Conservation (phyloP, 345 rosid species). For the Eucalyptus victrix region DNA sequence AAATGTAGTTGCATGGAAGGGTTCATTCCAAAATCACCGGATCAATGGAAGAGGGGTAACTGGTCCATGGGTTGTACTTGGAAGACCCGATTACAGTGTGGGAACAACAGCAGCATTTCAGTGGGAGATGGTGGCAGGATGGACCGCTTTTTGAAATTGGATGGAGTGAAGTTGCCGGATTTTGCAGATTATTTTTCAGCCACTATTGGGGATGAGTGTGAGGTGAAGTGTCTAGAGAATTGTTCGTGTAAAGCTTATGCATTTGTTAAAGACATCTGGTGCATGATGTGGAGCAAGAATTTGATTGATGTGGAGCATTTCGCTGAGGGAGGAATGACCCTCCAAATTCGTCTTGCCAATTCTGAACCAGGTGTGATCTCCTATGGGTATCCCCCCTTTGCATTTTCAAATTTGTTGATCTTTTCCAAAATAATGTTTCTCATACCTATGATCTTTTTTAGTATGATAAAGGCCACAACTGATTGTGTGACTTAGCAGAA, state of each 20-base stretch:
- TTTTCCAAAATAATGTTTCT: background rate
- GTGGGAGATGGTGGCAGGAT: background rate
- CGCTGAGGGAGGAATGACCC: constrained; percentile 9
- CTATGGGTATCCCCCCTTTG: background rate
- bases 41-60: constrained; percentile 13
- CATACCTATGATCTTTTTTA: background rate
- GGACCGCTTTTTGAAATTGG: constrained; percentile 11
- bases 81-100: constrained; percentile 13
- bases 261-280: constrained; percentile 19
- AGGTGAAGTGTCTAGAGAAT: constrained; percentile 8
- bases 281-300: constrained; percentile 47
- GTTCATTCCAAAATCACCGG: constrained; percentile 10
- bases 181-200: background rate
- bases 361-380: constrained; percentile 41
- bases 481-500: background rate
- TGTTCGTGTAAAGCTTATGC: constrained; percentile 69
- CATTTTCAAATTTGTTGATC: background rate
- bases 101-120: background rate
- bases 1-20: constrained; percentile 56
- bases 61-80: constrained; percentile 31
- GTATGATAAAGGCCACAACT: background rate
- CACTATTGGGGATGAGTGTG: background rate
- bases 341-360: constrained; percentile 39
- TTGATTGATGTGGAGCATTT: constrained; percentile 44
- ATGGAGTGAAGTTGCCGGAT: constrained; percentile 25